phyloP scores from a whole-genome alignment of 495 filamentous ascomycete genomes.

The Copromyces sp. region DNA sequence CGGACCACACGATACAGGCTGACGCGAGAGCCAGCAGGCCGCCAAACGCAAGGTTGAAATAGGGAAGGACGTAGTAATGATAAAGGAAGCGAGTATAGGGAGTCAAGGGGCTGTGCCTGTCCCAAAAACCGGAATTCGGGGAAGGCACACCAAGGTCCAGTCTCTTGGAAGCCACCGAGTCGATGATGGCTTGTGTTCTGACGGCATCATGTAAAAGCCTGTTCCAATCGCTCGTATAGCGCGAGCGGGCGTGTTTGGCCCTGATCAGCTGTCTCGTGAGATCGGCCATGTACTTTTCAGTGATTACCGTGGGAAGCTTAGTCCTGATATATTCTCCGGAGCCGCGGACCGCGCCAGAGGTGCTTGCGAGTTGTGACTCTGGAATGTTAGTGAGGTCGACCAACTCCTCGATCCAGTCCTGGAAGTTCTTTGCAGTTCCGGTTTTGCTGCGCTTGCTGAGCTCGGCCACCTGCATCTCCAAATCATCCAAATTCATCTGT shows the following conservation, averaged over 20 bases:
- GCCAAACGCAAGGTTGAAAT: conserved; percentile 49
- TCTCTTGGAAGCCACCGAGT: conserved; percentile 69
- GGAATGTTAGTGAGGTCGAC: conserved; percentile 62
- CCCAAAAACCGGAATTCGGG: conserved; percentile 43
- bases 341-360: conserved; percentile 26
- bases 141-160: conserved; percentile 60
- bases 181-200: conserved; percentile 69
- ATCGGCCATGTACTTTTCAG: conserved; percentile 85
- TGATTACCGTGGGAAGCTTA: conserved; percentile 68
- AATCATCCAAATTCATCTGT: conserved; percentile 63
- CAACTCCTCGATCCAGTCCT: conserved; percentile 90
- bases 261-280: conserved; percentile 70
- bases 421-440: conserved; percentile 68
- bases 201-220: conserved; percentile 60
- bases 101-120: conserved; percentile 54
- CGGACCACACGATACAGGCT: conserved; percentile 79
- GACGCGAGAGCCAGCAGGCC: conserved; percentile 63
- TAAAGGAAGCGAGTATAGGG: conserved; percentile 77
- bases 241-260: conserved; percentile 68
- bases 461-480: conserved; percentile 69
- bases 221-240: conserved; percentile 83
- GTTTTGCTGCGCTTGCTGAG: conserved; percentile 65
- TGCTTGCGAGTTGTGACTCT: conserved; percentile 45
- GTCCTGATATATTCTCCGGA: conserved; percentile 28
- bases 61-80: conserved; percentile 59